phyloP scores from a whole-genome alignment of 306 rosid genomes.

The Erythrophleum fordii region DNA sequence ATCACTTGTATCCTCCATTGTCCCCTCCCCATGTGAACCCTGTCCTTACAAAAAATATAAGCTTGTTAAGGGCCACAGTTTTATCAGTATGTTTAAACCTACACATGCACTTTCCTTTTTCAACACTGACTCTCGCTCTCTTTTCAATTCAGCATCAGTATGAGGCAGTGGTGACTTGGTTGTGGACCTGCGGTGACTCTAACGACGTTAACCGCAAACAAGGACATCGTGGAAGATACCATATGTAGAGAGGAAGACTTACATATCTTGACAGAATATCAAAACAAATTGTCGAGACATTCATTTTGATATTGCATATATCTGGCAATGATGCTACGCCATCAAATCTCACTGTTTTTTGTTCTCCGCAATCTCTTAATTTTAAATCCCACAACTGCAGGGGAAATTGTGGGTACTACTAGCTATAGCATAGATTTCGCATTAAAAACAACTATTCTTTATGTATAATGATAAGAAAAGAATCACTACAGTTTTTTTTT shows the following conservation, averaged over 20 bases:
- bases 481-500: too few species aligned
- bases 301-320: slow-evolving; percentile 28
- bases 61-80: slow-evolving; percentile 43
- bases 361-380: slow-evolving; percentile 45
- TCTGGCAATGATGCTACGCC: slow-evolving; percentile 35
- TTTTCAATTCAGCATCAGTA: too few species aligned
- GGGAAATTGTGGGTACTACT: not conserved
- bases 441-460: too few species aligned
- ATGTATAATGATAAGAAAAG: not conserved
- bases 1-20: slow-evolving; percentile 36
- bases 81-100: slow-evolving; percentile 35
- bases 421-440: slow-evolving; percentile 4
- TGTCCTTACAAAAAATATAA: slow-evolving; percentile 33
- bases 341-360: slow-evolving; percentile 25
- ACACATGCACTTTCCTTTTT: slow-evolving; percentile 33
- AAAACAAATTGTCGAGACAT: slow-evolving; percentile 35
- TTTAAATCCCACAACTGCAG: slow-evolving; percentile 51
- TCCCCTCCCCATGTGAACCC: slow-evolving; percentile 50
- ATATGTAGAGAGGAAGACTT: slow-evolving; percentile 9
- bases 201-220: slow-evolving; percentile 7
- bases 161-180: too few species aligned
- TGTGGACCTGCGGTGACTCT: too few species aligned
- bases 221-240: too few species aligned
- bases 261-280: slow-evolving; percentile 45
- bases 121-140: slow-evolving; percentile 17